These are phyloP conservation scores for Trichoderma citrinoviride DNA, from an alignment of 2,329 filamentous ascomycete species.

Conservation along the genomic window DNA sequence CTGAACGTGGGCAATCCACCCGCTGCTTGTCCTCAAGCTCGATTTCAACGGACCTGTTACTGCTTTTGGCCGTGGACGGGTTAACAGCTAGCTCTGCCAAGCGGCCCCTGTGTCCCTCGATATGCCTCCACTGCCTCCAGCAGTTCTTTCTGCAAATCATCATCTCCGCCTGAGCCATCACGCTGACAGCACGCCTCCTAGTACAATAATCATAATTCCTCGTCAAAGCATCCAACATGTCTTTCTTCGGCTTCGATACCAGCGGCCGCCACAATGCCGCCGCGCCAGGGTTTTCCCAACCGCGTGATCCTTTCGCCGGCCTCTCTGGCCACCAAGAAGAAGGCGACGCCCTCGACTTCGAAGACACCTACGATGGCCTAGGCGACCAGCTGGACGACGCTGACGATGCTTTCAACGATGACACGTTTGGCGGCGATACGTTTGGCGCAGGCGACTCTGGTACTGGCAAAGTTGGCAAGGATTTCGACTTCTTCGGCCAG, in stretches of 20 bases:
- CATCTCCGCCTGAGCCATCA: not conserved
- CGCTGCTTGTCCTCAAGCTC: not conserved
- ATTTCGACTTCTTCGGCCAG: slow-evolving; percentile 95
- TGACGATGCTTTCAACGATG: slow-evolving; percentile 93
- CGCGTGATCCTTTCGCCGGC: slow-evolving; percentile 82
- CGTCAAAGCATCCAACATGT: slow-evolving; percentile 56
- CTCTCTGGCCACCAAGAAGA: slow-evolving; percentile 66
- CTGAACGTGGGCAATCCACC: not conserved
- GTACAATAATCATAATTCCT: slow-evolving; percentile 26
- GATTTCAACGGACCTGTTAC: not conserved
- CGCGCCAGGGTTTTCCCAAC: slow-evolving; percentile 77
- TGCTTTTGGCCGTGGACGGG: not conserved
- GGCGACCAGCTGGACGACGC: slow-evolving; percentile 88
- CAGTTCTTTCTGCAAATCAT: no score
- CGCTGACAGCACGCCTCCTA: slow-evolving; percentile 27
- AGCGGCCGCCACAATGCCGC: slow-evolving; percentile 61
- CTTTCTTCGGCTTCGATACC: slow-evolving; percentile 87
- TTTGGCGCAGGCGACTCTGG: slow-evolving; percentile 31
- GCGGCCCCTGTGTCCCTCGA: not conserved
- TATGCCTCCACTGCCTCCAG: not conserved
- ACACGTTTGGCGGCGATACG: slow-evolving; percentile 69
- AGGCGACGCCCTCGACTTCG: slow-evolving; percentile 69
- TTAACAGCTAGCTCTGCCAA: not conserved
- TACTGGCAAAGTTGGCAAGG: slow-evolving; percentile 67
- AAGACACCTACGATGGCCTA: slow-evolving; percentile 95